Percentiles rank a stretch among this genome's conserved stretches.
phyloP scores from a whole-genome alignment of 1,139 yeast species.

The Petasospora fabianii region DNA sequence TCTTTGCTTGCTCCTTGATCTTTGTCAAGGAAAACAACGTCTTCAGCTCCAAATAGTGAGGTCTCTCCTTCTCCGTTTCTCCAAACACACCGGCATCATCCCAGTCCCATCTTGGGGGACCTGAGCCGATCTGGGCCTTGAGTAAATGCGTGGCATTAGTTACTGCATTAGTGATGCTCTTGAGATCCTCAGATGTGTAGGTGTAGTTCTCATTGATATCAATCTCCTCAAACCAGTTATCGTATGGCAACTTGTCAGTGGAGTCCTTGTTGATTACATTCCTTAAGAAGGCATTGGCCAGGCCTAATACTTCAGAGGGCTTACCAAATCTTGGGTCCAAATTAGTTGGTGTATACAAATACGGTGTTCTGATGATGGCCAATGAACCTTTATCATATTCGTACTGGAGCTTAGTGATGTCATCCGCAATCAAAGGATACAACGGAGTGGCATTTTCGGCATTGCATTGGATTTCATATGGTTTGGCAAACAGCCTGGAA shows the following conservation, averaged over 20 bases:
- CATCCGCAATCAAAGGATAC: conserved; percentile 59
- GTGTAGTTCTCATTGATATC: conserved; percentile 51
- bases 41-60: conserved; percentile 11
- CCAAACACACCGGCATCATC: conserved; percentile 12
- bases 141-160: conserved; percentile 29
- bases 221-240: conserved; percentile 47
- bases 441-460: conserved; percentile 42
- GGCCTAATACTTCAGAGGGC: conserved; percentile 32
- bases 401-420: conserved; percentile 47
- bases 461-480: conserved; percentile 36
- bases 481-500: conserved; percentile 15
- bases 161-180: conserved; percentile 32
- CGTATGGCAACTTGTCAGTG: conserved; percentile 23
- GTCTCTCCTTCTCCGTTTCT: conserved; percentile 1
- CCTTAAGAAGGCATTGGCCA: conserved; percentile 10
- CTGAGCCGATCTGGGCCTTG: conserved; percentile 6
- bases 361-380: conserved; percentile 52
- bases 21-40: conserved; percentile 5
- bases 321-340: conserved; percentile 41
- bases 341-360: conserved; percentile 48
- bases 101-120: conserved; percentile 14
- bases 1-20: conserved; percentile 1
- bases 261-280: conserved; percentile 16
- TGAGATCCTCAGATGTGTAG: conserved; percentile 37
- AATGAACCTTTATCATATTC: conserved; percentile 27